A percentile compares a stretch with the other conserved stretches of the same genome.
Evolutionary conservation across 1,284 basidiomycete genomes (phyloP).

Genomic region (Tylopilus sp.): DNA sequence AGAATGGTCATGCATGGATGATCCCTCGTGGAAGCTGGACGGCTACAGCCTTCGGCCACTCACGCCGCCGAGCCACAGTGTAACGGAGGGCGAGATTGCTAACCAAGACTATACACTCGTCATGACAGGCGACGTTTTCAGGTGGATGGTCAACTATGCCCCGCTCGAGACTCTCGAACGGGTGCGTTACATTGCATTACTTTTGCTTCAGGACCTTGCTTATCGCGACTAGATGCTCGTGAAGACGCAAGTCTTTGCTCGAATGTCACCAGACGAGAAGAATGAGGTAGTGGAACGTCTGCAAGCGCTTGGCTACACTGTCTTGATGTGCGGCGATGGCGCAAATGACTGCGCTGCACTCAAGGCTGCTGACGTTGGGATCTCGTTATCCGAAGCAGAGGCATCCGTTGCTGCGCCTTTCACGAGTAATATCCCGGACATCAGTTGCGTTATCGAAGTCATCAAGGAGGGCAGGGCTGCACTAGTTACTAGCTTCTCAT

Average conservation of each 20-base stretch:
- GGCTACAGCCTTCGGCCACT: conserved; percentile 82
- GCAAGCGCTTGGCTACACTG: conserved; percentile 90
- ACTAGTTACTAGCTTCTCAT: conserved; percentile 95
- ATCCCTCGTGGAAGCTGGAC: conserved; percentile 81
- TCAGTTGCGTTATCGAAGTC: conserved; percentile 93
- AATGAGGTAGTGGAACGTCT: conserved; percentile 96
- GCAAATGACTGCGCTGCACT: conserved; percentile 98
- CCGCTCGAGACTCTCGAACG: conserved; percentile 90
- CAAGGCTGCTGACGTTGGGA: conserved; percentile 96
- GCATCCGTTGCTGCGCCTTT: conserved; percentile 99
- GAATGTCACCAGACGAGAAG: conserved; percentile 99
- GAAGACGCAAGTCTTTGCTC: conserved; percentile 93
- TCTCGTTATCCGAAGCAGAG: conserved; percentile 96
- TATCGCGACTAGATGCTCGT: conserved; percentile 79
- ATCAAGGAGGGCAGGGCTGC: conserved; percentile 95
- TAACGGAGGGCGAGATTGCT: conserved; percentile 64
- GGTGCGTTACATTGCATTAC: conserved; percentile 43
- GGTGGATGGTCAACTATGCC: conserved; percentile 97
- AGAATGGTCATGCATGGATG: conserved; percentile 92
- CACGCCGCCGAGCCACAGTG: conserved; percentile 57
- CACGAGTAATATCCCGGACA: conserved; percentile 90
- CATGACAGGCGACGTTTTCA: conserved; percentile 95
- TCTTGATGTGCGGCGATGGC: conserved; percentile 98
- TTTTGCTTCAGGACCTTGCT: neutral
- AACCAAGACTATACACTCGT: conserved; percentile 91